Evolutionary conservation across 2,329 filamentous ascomycete genomes (phyloP), one percentile per base, ranked within the genome.

Genomic region (Diaporthe citrichinensis): DNA sequence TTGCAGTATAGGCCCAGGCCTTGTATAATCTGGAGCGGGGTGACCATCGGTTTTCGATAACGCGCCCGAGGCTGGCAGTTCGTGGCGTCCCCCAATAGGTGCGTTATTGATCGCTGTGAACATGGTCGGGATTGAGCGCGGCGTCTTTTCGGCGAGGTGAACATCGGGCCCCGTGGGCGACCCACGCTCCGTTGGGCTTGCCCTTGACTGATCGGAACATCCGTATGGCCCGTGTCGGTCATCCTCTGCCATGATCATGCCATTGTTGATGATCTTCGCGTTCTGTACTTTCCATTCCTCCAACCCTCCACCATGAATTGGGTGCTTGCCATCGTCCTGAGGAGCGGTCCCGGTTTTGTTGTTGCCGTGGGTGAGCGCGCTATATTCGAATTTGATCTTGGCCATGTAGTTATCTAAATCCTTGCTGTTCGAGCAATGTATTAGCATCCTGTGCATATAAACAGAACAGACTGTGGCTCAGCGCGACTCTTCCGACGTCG

Each of bases 331-430:
- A 77, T 84, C 80, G 76, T 82, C 77, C 49, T 59, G 71, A 34
- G 55, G 58, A 31, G 61, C 58, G 10, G 41, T 73, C 5, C 58
- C 58, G 12, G 69, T 55, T 36, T 72, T 71, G 55, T 80, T 81
- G 62, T 79, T 75, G 23, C 31, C 46, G 10, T 75, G 53, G 23
- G 81, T 78, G 74, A 83, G 81, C 78, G 74, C 79, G 41, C 81
- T 79, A 76, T 87, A 89, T 75, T 91, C 88, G 41, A 84, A 83
- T 79, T 87, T 90, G 76, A 90, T 86, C 1, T 81, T 83, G 2
- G 84, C 80, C 77, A 90, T 92, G 78, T 89, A 92, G 4, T 81
- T 80, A 77, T 90, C 86, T 84, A 90, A 89, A 23, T 88, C 86
- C 39, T 84, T 83, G 73, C 75, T 77, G 49, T 71, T 46, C 15